phyloP scores from a whole-genome alignment of 2,329 filamentous ascomycete species.

The Lachnellula hyalina region DNA sequence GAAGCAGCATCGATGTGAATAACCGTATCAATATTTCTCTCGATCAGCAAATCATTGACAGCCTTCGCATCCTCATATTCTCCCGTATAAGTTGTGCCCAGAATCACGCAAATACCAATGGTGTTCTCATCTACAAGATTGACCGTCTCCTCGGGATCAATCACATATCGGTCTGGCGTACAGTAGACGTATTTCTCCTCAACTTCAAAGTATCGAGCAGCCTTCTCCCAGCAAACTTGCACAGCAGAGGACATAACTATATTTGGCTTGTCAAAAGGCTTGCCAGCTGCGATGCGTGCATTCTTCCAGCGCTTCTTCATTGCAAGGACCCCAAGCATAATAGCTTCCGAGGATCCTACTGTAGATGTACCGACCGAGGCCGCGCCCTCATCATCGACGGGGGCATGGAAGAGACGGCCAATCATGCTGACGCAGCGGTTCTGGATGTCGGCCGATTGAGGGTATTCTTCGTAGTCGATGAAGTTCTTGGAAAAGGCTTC shows the following conservation, averaged over 20 bases:
- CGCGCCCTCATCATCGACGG: constrained; percentile 46
- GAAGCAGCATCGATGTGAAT: constrained; percentile 94
- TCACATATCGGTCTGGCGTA: constrained; percentile 54
- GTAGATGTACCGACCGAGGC: constrained; percentile 81
- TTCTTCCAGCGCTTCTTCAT: constrained; percentile 97
- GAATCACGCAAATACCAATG: constrained; percentile 87
- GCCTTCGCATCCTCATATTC: constrained; percentile 92
- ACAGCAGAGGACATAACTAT: constrained; percentile 95
- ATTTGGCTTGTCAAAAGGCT: constrained; percentile 76
- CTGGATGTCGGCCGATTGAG: constrained; percentile 77
- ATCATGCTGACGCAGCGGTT: constrained; percentile 93
- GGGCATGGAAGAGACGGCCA: constrained; percentile 80
- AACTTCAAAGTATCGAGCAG: constrained; percentile 82
- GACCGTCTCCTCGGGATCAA: constrained; percentile 58
- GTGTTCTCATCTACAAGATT: constrained; percentile 61
- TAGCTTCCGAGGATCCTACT: constrained; percentile 84
- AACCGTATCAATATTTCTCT: constrained; percentile 70
- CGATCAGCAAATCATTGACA: constrained; percentile 79
- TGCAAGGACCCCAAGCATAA: constrained; percentile 76
- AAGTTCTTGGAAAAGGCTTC: constrained; percentile 95
- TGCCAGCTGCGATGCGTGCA: constrained; percentile 74
- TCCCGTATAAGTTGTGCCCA: constrained; percentile 92
- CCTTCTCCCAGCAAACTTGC: constrained; percentile 97
- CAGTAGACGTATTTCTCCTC: constrained; percentile 78
- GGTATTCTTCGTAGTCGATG: constrained; percentile 83